A percentile compares a stretch with the other conserved stretches of the same genome.
These are phyloP conservation scores for Biscutella laevigata DNA, from an alignment of 441 rosid species.

Conservation along the genomic window DNA sequence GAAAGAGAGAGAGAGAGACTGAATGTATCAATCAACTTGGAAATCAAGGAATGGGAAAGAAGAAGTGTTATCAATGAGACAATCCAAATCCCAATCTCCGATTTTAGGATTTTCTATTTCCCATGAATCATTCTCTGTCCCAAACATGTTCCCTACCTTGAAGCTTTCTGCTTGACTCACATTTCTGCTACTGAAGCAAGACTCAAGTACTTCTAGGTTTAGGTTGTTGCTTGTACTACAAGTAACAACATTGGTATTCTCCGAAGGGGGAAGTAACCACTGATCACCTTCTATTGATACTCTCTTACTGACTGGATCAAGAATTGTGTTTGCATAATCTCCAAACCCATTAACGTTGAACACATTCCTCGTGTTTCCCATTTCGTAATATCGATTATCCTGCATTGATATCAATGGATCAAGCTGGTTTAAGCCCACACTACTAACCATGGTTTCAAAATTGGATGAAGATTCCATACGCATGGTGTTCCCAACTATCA, in stretches of 20 bases:
- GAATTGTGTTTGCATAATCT: conserved; percentile 21
- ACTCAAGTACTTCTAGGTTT: conserved; percentile 27
- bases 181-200: conserved; percentile 43
- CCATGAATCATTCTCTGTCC: conserved; percentile 36
- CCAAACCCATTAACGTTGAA: conserved; percentile 22
- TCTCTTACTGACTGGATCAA: conserved; percentile 27
- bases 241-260: conserved; percentile 20
- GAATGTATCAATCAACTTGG: conserved; percentile 39
- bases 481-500: conserved; percentile 27
- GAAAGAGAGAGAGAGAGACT: neutral
- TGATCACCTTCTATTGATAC: conserved; percentile 39
- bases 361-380: conserved; percentile 23
- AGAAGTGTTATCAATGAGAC: conserved; percentile 42
- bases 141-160: conserved; percentile 39
- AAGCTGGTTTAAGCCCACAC: conserved; percentile 25
- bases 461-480: conserved; percentile 44
- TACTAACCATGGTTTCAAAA: conserved; percentile 21
- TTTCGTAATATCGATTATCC: conserved; percentile 25
- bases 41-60: conserved; percentile 53
- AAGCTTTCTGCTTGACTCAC: conserved; percentile 22
- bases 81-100: conserved; percentile 67
- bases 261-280: conserved; percentile 44
- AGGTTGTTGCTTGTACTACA: conserved; percentile 26
- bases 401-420: conserved; percentile 27
- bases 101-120: conserved; percentile 45